These are phyloP conservation scores for Endocarpon pusillum DNA, from an alignment of 495 filamentous ascomycete species.

Conservation along the genomic window DNA sequence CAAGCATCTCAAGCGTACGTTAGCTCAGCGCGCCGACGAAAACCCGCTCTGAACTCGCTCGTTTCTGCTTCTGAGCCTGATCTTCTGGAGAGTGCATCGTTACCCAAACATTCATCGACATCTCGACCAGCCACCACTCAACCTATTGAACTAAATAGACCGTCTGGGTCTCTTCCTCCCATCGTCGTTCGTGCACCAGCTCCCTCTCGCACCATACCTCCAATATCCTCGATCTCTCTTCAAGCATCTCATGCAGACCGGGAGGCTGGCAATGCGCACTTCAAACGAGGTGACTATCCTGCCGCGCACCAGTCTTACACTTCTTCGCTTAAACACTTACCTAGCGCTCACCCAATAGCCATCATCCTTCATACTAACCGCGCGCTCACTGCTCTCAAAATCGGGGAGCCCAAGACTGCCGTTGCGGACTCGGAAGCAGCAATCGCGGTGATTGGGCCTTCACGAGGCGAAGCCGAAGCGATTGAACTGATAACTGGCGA, in stretches of 20 bases:
- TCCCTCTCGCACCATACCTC: slow-evolving; percentile 47
- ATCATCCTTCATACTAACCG: slow-evolving; percentile 85
- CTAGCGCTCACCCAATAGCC: slow-evolving; percentile 62
- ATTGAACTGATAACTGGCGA: slow-evolving; percentile 50
- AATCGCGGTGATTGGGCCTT: slow-evolving; percentile 61
- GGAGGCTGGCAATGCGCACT: slow-evolving; percentile 63
- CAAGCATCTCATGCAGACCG: slow-evolving; percentile 59
- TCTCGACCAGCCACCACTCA: slow-evolving; percentile 24
- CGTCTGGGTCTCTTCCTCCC: slow-evolving; percentile 20
- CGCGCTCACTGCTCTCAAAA: slow-evolving; percentile 73
- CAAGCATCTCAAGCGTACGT: slow-evolving; percentile 74
- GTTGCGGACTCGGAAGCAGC: slow-evolving; percentile 69
- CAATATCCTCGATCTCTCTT: slow-evolving; percentile 47
- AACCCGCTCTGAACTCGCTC: slow-evolving; percentile 30
- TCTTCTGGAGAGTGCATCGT: slow-evolving; percentile 14
- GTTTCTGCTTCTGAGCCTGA: slow-evolving; percentile 18
- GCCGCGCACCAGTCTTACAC: slow-evolving; percentile 70
- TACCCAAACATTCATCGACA: slow-evolving; percentile 12
- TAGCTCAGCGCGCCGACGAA: slow-evolving; percentile 71
- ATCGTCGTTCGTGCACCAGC: slow-evolving; percentile 26
- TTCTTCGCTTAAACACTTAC: slow-evolving; percentile 53
- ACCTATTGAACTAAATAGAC: slow-evolving; percentile 15
- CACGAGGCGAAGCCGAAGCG: slow-evolving; percentile 58
- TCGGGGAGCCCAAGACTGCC: slow-evolving; percentile 71
- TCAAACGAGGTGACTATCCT: slow-evolving; percentile 87